Base-by-base conservation (phyloP, 768 basidiomycete genomes). In the Leucocoprinus leucothites region DNA sequence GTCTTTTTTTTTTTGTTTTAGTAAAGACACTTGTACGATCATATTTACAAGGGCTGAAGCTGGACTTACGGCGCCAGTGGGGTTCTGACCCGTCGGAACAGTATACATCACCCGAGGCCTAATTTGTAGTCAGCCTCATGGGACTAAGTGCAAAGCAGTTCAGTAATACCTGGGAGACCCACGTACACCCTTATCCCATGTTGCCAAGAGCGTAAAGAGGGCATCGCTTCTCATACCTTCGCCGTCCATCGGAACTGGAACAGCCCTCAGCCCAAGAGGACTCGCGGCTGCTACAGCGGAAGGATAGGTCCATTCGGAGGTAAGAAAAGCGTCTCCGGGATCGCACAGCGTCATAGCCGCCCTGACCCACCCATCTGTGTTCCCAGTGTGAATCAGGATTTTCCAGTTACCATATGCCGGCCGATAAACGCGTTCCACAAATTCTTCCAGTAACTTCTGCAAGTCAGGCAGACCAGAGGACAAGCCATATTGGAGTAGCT, bases 51-150 rank as follows among this genome's bases (percentile, higher is more conserved):
- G 28, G 18, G 36, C 14, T 9, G 14, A 52, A 59, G 42, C 25
- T 16, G 48, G 25, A 72, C 82, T 70, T 57, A 87, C 85, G 21
- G 79, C 71, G 18, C 91, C 91, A 4, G 84, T 86, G 3, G 91
- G 92, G 67, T 94, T 94, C 70, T 94, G 90, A 24, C 89, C 89
- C n/a, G 89, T 76, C 0, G 90, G 88, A 11, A 91, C 75, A 3
- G 83, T 87, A 65, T 90, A 90, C 68, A 90, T 75, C 26, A 89
- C 79, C 62, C 80, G 85, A 36, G 87, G 87, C 35, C 86, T 87
- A 54, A 2, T 26, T 11, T 44, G 13, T 28, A 19, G 31, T 41
- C 18, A 43, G 16, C 31, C n/a, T n/a, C n/a, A n/a, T n/a, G 11
- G 31, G 11, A 11, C 31, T n/a, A 3, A 14, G 6, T 24, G 48